Base-by-base conservation (phyloP, 2,329 filamentous ascomycete species). In the Ophiostoma sp. region DNA sequence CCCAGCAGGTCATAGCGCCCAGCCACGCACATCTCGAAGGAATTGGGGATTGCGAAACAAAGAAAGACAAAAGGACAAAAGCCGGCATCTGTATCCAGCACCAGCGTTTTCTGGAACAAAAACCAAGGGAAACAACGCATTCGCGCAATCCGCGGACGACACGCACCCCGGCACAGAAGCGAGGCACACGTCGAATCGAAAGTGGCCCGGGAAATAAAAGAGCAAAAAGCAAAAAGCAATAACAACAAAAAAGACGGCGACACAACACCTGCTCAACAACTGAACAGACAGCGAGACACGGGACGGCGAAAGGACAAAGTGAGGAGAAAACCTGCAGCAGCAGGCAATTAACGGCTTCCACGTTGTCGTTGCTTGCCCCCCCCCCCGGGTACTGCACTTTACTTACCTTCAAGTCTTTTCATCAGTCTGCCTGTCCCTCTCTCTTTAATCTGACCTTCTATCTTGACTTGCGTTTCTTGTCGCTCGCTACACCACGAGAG, bases 271-370 rank as follows among this genome's bases (percentile, higher is more conserved):
- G 15, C 69, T 70, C 33, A 50, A 31, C 28, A 52, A n/a, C 28
- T 52, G 22, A 11, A 25, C 39, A 31, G 11, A 12, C 12, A 70
- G 39, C 42, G 25, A 68, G 50, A 72, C 73, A 70, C 55, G 52
- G 61, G 36, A 70, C 52, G 42, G 45, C 48, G 66, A 57, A 57
- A 39, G 11, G 68, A 42, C 52, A 36, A 52, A 69, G 45, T 61
- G 57, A 50, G 52, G 22, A 42, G 66, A 61, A 19, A 28, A 33
- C 15, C 68, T 57, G 59, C 72, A 50, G 55, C 72, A 72, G 69
- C 74, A 73, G 59, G 74, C 75, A 76, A 76, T 76, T 59, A 76
- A 73, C 73, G 63, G 48, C 74, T 22, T 75, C 74, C 75, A 76
- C 74, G 75, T 76, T 64, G 75, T 68, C 72, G 12, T 15, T 59